A percentile compares a stretch with the other conserved stretches of the same genome.
Evolutionary conservation across 805 yeast genomes (phyloP).

Genomic region (Starmerella bombicola): DNA sequence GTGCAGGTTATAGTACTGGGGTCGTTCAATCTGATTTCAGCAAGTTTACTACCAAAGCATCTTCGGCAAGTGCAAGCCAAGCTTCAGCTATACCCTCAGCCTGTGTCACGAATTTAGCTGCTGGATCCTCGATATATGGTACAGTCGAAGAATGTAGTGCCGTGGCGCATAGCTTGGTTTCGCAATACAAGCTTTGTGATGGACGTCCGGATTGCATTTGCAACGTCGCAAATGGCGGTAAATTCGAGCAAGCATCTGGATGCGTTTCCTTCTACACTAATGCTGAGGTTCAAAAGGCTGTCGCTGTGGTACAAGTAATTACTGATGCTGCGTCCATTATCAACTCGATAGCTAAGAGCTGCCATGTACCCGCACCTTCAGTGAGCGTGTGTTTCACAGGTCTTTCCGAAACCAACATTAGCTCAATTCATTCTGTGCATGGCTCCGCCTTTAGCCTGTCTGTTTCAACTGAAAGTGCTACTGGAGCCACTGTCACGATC

Average conservation of each 20-base stretch:
- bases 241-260: slow-evolving; percentile 1
- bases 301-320: slow-evolving; percentile 3
- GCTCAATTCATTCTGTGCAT: background rate
- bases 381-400: slow-evolving; percentile 4
- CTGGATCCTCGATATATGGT: slow-evolving; percentile 7
- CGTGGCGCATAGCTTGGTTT: slow-evolving; percentile 4
- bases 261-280: slow-evolving; percentile 10
- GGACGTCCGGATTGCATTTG: slow-evolving; percentile 7
- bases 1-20: no score
- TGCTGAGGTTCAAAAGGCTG: background rate
- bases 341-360: background rate
- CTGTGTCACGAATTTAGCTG: slow-evolving; percentile 3
- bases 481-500: background rate
- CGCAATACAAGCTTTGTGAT: slow-evolving; percentile 4
- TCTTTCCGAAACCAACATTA: background rate
- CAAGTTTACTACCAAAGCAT: no score
- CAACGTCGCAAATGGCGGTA: slow-evolving; percentile 1
- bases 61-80: no score
- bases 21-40: no score
- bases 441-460: no score
- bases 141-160: slow-evolving; percentile 10
- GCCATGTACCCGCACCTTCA: background rate
- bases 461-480: no score
- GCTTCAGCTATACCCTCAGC: no score
- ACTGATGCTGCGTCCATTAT: slow-evolving; percentile 1